These are phyloP conservation scores for Periglandula ipomoeae DNA, from an alignment of 2,329 filamentous ascomycete genomes.

Conservation along the genomic window DNA sequence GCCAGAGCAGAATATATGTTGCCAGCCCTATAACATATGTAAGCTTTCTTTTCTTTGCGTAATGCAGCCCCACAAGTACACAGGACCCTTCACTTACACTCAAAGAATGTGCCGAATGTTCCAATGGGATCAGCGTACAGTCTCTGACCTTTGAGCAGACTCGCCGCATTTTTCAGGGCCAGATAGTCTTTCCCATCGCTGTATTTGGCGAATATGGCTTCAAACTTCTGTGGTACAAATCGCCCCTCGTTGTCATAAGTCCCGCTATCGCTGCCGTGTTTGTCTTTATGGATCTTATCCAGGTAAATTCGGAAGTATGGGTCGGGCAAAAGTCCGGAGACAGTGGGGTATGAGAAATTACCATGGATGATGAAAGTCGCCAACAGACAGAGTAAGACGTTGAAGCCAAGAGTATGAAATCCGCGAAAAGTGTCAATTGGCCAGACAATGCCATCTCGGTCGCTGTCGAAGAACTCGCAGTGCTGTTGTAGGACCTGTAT, in stretches of 20 bases:
- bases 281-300: slow-evolving; percentile 30
- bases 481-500: slow-evolving; percentile 27
- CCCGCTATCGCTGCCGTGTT: slow-evolving; percentile 37
- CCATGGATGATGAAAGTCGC: slow-evolving; percentile 30
- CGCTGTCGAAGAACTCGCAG: slow-evolving; percentile 29
- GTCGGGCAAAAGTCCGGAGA: slow-evolving; percentile 26
- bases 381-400: slow-evolving; percentile 27
- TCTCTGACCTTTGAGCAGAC: slow-evolving; percentile 30
- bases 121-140: slow-evolving; percentile 34
- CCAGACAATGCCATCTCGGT: slow-evolving; percentile 30
- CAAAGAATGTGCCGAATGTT: slow-evolving; percentile 13
- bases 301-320: slow-evolving; percentile 29
- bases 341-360: slow-evolving; percentile 36
- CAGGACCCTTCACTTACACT: slow-evolving; percentile 13
- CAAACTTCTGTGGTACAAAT: slow-evolving; percentile 39
- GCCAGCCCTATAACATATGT: slow-evolving; percentile 13
- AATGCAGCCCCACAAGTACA: too few species aligned
- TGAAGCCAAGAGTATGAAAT: slow-evolving; percentile 31
- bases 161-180: slow-evolving; percentile 24
- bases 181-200: slow-evolving; percentile 29
- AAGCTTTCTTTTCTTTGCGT: too few species aligned
- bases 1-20: slow-evolving; percentile 41
- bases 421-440: slow-evolving; percentile 29
- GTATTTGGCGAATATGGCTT: slow-evolving; percentile 42
- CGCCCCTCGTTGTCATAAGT: slow-evolving; percentile 39